A percentile compares a stretch with the other conserved stretches of the same genome.
These are phyloP conservation scores for Vitis vinifera DNA, from an alignment of 164 flowering plant genomes.

Conservation along the genomic window ASM3070453v1 NC_081806.1:4129001-4129500, in stretches of 20 bases:
- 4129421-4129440: too few species aligned
- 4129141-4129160: not conserved
- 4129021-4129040: slow-evolving; percentile 23
- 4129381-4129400: not conserved
- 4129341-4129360: not conserved
- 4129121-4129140: too few species aligned
- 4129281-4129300: slow-evolving; percentile 8
- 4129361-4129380: not conserved
- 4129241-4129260: slow-evolving; percentile 34
- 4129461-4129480: too few species aligned
- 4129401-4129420: too few species aligned
- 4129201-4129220: slow-evolving; percentile 20
- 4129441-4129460: too few species aligned
- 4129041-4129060: slow-evolving; percentile 29
- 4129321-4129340: not conserved
- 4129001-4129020: slow-evolving; percentile 17
- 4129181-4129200: slow-evolving; percentile 28
- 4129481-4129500: too few species aligned
- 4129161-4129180: slow-evolving; percentile 19
- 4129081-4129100: slow-evolving; percentile 30
- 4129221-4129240: slow-evolving; percentile 45
- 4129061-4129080: slow-evolving; percentile 31
- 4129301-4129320: not conserved
- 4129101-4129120: not conserved
- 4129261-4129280: slow-evolving; percentile 31